phyloP scores from a whole-genome alignment of 441 rosid species.

The Caryocar brasiliense region DNA sequence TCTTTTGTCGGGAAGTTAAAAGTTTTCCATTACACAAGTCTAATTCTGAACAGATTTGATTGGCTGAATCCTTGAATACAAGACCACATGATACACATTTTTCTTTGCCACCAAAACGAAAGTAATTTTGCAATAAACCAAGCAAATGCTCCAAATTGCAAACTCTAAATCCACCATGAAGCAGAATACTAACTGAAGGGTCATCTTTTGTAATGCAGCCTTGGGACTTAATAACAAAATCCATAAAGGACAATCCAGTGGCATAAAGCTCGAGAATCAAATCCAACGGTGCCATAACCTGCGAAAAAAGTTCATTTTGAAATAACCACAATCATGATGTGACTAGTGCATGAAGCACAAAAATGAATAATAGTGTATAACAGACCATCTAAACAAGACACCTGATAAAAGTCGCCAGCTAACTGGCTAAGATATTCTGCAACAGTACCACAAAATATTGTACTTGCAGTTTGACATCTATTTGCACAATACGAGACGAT shows the following conservation, averaged over 20 bases:
- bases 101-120: conserved; percentile 17
- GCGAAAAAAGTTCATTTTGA: conserved; percentile 26
- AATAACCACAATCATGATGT: conserved; percentile 11
- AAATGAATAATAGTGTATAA: conserved; percentile 7
- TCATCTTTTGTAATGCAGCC: conserved; percentile 26
- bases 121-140: conserved; percentile 31
- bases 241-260: conserved; percentile 37
- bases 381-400: conserved; percentile 24
- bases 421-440: conserved; percentile 42
- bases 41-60: conserved; percentile 8
- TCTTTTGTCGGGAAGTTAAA: conserved; percentile 21
- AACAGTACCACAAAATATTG: conserved; percentile 29
- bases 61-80: conserved; percentile 12
- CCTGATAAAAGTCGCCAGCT: conserved; percentile 42
- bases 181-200: conserved; percentile 30
- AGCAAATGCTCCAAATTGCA: conserved; percentile 37
- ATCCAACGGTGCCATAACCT: conserved; percentile 44
- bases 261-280: conserved; percentile 68
- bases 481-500: conserved; percentile 64
- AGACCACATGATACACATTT: conserved; percentile 11
- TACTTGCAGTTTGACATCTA: conserved; percentile 40
- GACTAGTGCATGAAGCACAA: conserved; percentile 3
- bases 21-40: conserved; percentile 12
- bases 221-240: conserved; percentile 24
- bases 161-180: conserved; percentile 34